These are phyloP conservation scores for Pseudocercospora musae DNA, from an alignment of 2,329 filamentous ascomycete genomes.

Conservation along the genomic window DNA sequence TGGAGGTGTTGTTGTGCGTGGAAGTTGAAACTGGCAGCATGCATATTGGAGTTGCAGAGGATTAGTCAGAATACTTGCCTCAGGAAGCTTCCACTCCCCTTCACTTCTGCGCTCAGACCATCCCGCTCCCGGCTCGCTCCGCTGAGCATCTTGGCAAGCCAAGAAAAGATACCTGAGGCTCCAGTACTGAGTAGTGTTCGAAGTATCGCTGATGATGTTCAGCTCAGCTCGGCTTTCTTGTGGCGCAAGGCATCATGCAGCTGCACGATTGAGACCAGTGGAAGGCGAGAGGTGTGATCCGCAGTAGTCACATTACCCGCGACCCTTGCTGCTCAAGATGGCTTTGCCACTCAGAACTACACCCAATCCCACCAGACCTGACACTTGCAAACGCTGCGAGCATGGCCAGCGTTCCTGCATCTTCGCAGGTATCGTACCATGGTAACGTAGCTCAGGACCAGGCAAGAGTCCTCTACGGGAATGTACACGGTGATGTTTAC, in stretches of 20 bases:
- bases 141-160: too few relatives aligned
- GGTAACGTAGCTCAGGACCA: neutral
- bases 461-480: neutral
- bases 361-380: too few relatives aligned
- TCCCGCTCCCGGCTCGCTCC: too few relatives aligned
- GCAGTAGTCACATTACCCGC: neutral
- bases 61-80: conserved; percentile 1
- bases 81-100: neutral
- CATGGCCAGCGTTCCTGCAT: neutral
- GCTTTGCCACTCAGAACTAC: too few relatives aligned
- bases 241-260: neutral
- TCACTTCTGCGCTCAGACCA: neutral
- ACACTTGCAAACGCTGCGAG: too few relatives aligned
- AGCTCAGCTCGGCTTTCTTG: neutral
- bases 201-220: neutral
- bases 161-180: too few relatives aligned
- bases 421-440: neutral
- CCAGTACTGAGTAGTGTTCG: too few relatives aligned
- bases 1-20: neutral
- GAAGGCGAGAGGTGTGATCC: neutral
- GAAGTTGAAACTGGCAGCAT: too few relatives aligned
- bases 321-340: neutral
- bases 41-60: neutral
- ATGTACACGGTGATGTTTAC: neutral
- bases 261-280: neutral